A percentile compares a stretch with the other conserved stretches of the same genome.
Conservation (phyloP, 1,139 yeast species). For the Candida freyschussii region DNA sequence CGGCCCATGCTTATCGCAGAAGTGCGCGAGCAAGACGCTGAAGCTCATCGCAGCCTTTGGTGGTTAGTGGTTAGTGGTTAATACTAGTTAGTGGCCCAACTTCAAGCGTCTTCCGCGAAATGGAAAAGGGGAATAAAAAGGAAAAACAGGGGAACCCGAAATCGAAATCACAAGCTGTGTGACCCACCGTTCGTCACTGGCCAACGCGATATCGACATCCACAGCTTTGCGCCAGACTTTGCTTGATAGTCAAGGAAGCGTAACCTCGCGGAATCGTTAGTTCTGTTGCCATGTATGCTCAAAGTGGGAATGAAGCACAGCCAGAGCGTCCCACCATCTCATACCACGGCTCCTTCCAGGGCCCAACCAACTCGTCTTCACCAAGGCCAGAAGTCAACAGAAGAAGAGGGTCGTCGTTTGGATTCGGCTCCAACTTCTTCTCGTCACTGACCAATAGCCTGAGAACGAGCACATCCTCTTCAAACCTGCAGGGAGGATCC, state of each 20-base stretch:
- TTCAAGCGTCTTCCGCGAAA: not conserved
- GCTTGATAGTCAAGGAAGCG: too few relatives aligned
- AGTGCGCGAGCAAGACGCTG: conserved; percentile 65
- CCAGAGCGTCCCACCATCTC: conserved; percentile 2
- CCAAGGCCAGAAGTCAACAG: conserved; percentile 12
- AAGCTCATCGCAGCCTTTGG: conserved; percentile 13
- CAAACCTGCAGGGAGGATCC: conserved; percentile 12
- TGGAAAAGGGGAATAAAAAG: conserved; percentile 1
- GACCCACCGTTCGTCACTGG: too few relatives aligned
- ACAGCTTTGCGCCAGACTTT: too few relatives aligned
- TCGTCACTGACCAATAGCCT: conserved; percentile 22
- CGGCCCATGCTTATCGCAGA: conserved; percentile 87
- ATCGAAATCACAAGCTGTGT: too few relatives aligned
- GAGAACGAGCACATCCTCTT: conserved; percentile 22
- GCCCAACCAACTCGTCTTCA: conserved; percentile 7
- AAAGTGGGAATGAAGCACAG: too few relatives aligned
- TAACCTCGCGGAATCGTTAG: too few relatives aligned
- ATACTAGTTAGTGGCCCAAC: not conserved
- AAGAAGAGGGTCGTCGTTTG: conserved; percentile 26
- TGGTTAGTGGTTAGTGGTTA: not conserved
- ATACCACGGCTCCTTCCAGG: conserved; percentile 4
- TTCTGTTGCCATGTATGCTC: too few relatives aligned
- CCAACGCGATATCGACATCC: too few relatives aligned
- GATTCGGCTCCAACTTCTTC: conserved; percentile 24
- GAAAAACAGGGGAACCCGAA: too few relatives aligned